Evolutionary conservation across 352 stramenopile species (phyloP), one percentile per base, ranked within the genome.

Genomic region (Globisporangium irregulare): DNA sequence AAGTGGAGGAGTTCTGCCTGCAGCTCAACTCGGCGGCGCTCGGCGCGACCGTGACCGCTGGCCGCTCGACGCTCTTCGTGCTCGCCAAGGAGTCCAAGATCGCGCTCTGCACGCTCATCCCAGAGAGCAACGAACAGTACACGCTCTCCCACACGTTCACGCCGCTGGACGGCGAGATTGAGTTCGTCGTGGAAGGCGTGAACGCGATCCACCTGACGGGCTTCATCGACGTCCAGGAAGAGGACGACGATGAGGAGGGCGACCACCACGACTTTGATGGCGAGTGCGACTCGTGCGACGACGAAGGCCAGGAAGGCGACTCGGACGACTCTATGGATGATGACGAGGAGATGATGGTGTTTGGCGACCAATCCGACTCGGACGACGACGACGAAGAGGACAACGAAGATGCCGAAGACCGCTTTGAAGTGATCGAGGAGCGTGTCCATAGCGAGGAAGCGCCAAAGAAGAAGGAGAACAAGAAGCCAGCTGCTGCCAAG

Each of bases 121-220:
- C 77, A 1, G 72, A 86, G 62, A 74, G 78, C 61, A 71, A 76
- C 10, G 78, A 92, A 67, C 87, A 95, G 69, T 95, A 83, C 76
- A 86, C 89, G 67, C 66, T 95, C 60, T 84, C 72, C 59, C 84
- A 95, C 68, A 85, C 85, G 14, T 94, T 95, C 68, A 90, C 87
- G 59, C 78, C 83, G 8, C 79, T 87, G 64, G 87, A 95, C 38
- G 87, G 87, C 8, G 78, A 75, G 24, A 74, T 95, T n/a, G 74
- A 76, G 66, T 92, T 95, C 65, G 69, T 80, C 36, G 79, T 81
- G 66, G 84, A 93, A 57, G 87, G 87, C 36, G 73, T 79, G 22
- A 94, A 94, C 68, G 73, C 80, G 32, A 89, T 95, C 66, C 87
- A 95, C 74, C 59, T 95, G 50, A 93, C 87, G 24, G 87, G 84